phyloP scores from a whole-genome alignment of 441 rosid genomes.

The Syzygium syzygioides region DNA sequence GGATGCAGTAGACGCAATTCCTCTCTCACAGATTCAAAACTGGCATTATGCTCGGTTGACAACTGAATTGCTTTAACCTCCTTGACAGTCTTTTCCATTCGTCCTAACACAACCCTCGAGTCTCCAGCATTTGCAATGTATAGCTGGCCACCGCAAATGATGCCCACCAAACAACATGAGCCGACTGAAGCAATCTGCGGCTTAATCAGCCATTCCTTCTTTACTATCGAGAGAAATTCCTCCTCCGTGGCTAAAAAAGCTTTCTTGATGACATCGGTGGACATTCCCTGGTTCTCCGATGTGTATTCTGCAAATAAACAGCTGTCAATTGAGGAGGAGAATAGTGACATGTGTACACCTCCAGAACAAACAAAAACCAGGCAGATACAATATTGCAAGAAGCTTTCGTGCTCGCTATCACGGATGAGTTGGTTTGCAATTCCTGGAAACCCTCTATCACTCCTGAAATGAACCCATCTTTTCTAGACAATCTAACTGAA shows the following conservation, averaged over 20 bases:
- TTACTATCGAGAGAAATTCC: constrained; percentile 69
- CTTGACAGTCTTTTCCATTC: constrained; percentile 32
- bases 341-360: neutral
- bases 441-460: neutral
- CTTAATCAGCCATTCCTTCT: constrained; percentile 50
- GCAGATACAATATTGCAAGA: neutral
- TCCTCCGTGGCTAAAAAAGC: constrained; percentile 85
- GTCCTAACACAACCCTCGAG: constrained; percentile 80
- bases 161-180: constrained; percentile 83
- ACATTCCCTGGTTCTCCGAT: constrained; percentile 55
- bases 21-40: constrained; percentile 74
- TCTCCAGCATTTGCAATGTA: constrained; percentile 91
- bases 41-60: constrained; percentile 80
- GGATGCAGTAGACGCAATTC: constrained; percentile 80
- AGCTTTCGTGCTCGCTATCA: neutral
- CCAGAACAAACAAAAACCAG: neutral
- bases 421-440: neutral
- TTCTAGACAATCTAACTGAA: neutral
- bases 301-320: constrained; percentile 61
- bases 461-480: neutral
- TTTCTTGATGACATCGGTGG: constrained; percentile 69
- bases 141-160: constrained; percentile 59
- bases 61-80: constrained; percentile 73
- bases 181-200: constrained; percentile 95
- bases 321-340: constrained; percentile 29